Evolutionary conservation across 148 eudicot genomes (phyloP), one percentile per base, ranked within the genome.

Genomic region (Polygonum maritimum): DNA sequence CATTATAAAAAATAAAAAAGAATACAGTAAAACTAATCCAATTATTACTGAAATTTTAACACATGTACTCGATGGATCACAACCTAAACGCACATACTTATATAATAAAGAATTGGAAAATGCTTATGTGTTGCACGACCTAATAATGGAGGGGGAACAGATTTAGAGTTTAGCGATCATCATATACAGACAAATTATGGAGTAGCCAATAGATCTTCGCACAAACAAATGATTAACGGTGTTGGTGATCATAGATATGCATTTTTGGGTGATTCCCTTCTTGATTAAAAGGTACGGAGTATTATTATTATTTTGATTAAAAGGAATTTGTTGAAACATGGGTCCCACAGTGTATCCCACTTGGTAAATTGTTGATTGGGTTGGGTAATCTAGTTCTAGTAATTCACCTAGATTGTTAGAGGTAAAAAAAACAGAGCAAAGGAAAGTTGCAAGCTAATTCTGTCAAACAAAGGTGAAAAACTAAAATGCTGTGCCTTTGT

Each of bases 321-420:
- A 19, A 57, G 0, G 26, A 60, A 60, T 10, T 6, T 4, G 67
- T 60, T 60, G 31, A 33, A 21, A 22, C 9, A 21, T 26, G 67
- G 67, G 67, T 26, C 67, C 67, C 67, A 60, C 26, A 57, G 2
- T 57, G 31, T 57, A 57, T 57, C 67, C 67, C 67, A 60, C 67
- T 60, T 60, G 67, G 67, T 38, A 26, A 60, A 5, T 60, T 60
- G 67, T 26, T 26, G 67, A 60, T 60, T 60, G 10, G 38, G 38
- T 26, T 26, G 67, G 67, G 16, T 60, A 12, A 7, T 31, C 14
- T 22, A 11, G 52, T 26, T 26, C 52, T 39, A 39, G 41, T 39
- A 39, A 39, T 39, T 39, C 41, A 39, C 41, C 41, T 39, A 26
- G 31, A 0, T 26, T 26, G 1, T 26, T 26, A 45, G 48, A 0